A percentile compares a stretch with the other conserved stretches of the same genome.
Evolutionary conservation across 495 filamentous ascomycete genomes (phyloP).

Genomic region (Xylaria scruposa): DNA sequence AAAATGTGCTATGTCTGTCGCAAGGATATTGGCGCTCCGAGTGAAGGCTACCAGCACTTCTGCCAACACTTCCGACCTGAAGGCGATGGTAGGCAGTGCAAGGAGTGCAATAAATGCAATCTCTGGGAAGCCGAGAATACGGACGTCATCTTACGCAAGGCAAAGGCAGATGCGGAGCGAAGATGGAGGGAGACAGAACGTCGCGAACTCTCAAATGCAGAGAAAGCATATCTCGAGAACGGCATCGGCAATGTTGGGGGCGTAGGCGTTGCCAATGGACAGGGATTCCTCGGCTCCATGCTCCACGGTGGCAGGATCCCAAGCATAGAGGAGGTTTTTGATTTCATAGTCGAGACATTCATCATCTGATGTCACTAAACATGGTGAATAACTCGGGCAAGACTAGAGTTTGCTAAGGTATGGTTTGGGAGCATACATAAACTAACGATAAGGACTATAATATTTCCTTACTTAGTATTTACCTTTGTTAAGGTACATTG

Average conservation of each 20-base stretch:
- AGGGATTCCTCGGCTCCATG: slow-evolving; percentile 36
- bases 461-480: slow-evolving; percentile 10
- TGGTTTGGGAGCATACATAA: slow-evolving; percentile 4
- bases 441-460: neutral
- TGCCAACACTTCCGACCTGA: slow-evolving; percentile 92
- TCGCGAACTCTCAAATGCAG: slow-evolving; percentile 52
- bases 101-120: slow-evolving; percentile 85
- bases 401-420: slow-evolving; percentile 15
- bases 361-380: slow-evolving; percentile 40
- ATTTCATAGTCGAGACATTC: slow-evolving; percentile 51
- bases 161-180: slow-evolving; percentile 79
- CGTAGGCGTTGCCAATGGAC: slow-evolving; percentile 20
- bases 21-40: slow-evolving; percentile 58
- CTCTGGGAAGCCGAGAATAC: slow-evolving; percentile 88
- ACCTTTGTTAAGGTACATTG: slow-evolving; percentile 30
- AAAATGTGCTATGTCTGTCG: slow-evolving; percentile 96
- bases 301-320: slow-evolving; percentile 44
- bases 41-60: slow-evolving; percentile 80
- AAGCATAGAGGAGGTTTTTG: slow-evolving; percentile 51
- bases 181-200: slow-evolving; percentile 79
- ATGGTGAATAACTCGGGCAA: neutral
- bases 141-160: slow-evolving; percentile 74
- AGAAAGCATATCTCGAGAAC: slow-evolving; percentile 55
- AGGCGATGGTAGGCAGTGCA: slow-evolving; percentile 69
- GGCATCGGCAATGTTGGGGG: slow-evolving; percentile 40